Conservation (phyloP, 148 eudicot species). For the Drosera capensis region DNA sequence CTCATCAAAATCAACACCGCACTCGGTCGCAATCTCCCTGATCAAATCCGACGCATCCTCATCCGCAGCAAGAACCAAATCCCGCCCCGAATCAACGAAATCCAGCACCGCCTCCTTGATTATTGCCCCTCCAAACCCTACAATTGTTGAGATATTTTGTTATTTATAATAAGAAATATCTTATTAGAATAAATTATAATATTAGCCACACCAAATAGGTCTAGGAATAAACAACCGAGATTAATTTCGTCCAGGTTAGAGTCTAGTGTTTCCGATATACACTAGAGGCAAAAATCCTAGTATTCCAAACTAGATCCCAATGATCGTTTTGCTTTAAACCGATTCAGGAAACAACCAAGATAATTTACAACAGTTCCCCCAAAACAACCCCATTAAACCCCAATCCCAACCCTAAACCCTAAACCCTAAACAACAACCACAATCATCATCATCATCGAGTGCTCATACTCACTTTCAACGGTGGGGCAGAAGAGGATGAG, state of each 20-base stretch:
- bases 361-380: background rate
- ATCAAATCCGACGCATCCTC: conserved; percentile 53
- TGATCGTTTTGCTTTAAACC: too few species aligned
- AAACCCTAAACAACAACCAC: background rate
- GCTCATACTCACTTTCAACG: conserved; percentile 27
- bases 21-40: conserved; percentile 54
- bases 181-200: conserved; percentile 2
- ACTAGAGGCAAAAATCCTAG: too few species aligned
- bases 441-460: background rate
- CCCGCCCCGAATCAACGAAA: conserved; percentile 63
- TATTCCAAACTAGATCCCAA: too few species aligned
- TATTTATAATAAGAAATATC: background rate
- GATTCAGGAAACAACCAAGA: too few species aligned
- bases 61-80: conserved; percentile 59
- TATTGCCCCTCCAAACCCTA: conserved; percentile 43
- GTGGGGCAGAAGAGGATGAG: conserved; percentile 38
- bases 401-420: background rate
- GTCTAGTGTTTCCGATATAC: too few species aligned
- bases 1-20: conserved; percentile 73
- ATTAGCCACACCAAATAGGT: too few species aligned
- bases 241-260: too few species aligned
- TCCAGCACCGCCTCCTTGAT: conserved; percentile 44
- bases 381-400: background rate
- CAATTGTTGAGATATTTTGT: too few species aligned
- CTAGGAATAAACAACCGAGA: too few species aligned